phyloP scores from a whole-genome alignment of 23 red algal species.

The Gracilariopsis chorda region DNA sequence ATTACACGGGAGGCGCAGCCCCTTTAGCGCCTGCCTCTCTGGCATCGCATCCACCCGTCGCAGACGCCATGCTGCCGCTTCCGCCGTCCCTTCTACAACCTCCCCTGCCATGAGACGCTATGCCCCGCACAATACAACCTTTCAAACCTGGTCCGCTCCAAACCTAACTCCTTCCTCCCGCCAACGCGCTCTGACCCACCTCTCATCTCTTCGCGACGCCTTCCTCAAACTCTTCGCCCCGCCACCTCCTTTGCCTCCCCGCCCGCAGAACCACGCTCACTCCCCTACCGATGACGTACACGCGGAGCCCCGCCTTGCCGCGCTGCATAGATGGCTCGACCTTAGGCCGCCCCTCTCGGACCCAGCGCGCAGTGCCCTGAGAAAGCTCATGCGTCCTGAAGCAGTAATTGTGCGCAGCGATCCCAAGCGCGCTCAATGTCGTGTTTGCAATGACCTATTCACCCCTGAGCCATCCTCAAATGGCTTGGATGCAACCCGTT shows the following conservation, averaged over 20 bases:
- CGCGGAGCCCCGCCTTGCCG: constrained; percentile 1
- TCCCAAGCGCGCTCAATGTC: neutral
- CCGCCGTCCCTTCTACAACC: neutral
- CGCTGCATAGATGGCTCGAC: constrained; percentile 36
- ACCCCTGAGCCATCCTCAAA: neutral
- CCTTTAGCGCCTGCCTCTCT: too few relatives aligned
- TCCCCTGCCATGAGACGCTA: constrained; percentile 16
- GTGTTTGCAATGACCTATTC: neutral
- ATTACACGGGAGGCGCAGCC: too few relatives aligned
- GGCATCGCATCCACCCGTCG: neutral
- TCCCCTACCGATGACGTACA: constrained; percentile 16
- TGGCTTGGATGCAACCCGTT: too few relatives aligned
- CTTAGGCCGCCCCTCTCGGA: neutral
- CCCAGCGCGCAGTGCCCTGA: neutral
- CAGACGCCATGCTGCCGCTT: neutral
- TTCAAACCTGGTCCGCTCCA: constrained; percentile 18
- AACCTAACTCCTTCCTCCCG: neutral
- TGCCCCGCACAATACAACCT: constrained; percentile 32
- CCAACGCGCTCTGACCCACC: neutral
- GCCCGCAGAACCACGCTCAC: neutral
- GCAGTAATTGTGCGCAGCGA: constrained; percentile 19
- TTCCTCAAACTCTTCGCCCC: constrained; percentile 11
- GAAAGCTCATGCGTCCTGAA: neutral
- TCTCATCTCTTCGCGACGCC: neutral
- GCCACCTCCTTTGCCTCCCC: neutral